Conservation (phyloP, 331 rosid genomes). For the Pyrus hybrid region DNA sequence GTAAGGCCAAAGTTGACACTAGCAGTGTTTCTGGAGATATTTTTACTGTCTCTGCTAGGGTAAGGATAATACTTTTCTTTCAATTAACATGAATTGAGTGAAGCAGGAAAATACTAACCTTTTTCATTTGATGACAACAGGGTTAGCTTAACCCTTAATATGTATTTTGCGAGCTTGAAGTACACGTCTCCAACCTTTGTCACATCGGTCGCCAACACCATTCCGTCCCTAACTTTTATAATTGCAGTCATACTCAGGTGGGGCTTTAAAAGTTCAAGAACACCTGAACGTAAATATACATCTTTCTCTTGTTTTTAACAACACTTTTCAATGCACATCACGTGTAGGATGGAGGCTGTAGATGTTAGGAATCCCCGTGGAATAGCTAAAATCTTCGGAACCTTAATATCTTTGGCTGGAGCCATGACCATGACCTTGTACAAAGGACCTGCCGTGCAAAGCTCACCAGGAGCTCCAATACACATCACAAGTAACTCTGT, state of each 20-base stretch:
- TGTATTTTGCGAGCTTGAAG: conserved; percentile 12
- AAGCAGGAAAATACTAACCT: not conserved
- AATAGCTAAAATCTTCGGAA: conserved; percentile 1
- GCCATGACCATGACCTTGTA: conserved; percentile 2
- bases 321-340: not conserved
- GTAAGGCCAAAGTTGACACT: conserved; percentile 8
- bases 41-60: conserved; percentile 3
- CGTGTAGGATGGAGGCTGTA: conserved; percentile 3
- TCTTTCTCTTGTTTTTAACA: not conserved
- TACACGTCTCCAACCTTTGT: conserved; percentile 18
- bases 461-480: not conserved
- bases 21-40: conserved; percentile 15
- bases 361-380: conserved; percentile 1
- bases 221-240: conserved; percentile 5
- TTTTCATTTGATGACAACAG: conserved; percentile 7
- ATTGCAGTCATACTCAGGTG: conserved; percentile 1
- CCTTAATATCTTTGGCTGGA: conserved; percentile 6
- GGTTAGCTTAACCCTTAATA: conserved; percentile 3
- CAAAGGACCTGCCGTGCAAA: not conserved
- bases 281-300: not conserved
- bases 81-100: not conserved
- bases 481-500: not conserved
- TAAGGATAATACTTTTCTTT: not conserved
- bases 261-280: not conserved
- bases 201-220: not conserved